These are phyloP conservation scores for Chaetomium cochliodes DNA, from an alignment of 495 filamentous ascomycete species.

Conservation along the genomic window DNA sequence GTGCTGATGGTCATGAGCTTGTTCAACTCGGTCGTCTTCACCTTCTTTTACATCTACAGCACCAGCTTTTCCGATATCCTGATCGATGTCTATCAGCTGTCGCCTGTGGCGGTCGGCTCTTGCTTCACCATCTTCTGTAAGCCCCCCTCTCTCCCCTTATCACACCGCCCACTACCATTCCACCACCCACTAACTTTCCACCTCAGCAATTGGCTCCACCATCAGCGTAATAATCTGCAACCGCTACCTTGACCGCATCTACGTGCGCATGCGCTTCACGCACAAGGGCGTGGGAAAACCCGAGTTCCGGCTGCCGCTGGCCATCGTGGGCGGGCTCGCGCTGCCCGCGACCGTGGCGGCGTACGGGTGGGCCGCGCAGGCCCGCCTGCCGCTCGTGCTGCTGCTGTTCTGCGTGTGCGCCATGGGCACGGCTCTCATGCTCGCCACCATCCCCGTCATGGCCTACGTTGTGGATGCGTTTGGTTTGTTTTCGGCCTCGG, in stretches of 20 bases:
- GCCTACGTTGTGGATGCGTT: slow-evolving; percentile 60
- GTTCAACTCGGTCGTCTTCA: slow-evolving; percentile 51
- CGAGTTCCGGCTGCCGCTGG: slow-evolving; percentile 54
- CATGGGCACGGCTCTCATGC: slow-evolving; percentile 42
- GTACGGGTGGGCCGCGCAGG: slow-evolving; percentile 52
- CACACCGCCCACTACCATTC: not conserved
- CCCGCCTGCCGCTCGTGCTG: slow-evolving; percentile 38
- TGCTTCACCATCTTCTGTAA: slow-evolving; percentile 55
- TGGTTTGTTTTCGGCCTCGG: slow-evolving; percentile 54
- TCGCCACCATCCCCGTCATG: slow-evolving; percentile 50
- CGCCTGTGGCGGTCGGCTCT: slow-evolving; percentile 45
- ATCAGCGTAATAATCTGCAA: slow-evolving; percentile 50
- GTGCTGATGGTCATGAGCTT: slow-evolving; percentile 52
- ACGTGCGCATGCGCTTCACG: slow-evolving; percentile 45
- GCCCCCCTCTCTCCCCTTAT: slow-evolving; percentile 21
- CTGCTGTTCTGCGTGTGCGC: slow-evolving; percentile 47
- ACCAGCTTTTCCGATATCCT: slow-evolving; percentile 55
- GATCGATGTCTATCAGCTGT: slow-evolving; percentile 46
- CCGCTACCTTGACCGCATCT: slow-evolving; percentile 51
- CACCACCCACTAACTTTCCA: slow-evolving; percentile 28
- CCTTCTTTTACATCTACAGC: slow-evolving; percentile 54
- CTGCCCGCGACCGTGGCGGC: slow-evolving; percentile 45
- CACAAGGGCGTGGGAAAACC: slow-evolving; percentile 42
- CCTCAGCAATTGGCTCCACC: slow-evolving; percentile 50
- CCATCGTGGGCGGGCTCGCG: slow-evolving; percentile 43